These are phyloP conservation scores for Albophoma yamanashiensis DNA, from an alignment of 2,329 filamentous ascomycete genomes.

Conservation along the genomic window DNA sequence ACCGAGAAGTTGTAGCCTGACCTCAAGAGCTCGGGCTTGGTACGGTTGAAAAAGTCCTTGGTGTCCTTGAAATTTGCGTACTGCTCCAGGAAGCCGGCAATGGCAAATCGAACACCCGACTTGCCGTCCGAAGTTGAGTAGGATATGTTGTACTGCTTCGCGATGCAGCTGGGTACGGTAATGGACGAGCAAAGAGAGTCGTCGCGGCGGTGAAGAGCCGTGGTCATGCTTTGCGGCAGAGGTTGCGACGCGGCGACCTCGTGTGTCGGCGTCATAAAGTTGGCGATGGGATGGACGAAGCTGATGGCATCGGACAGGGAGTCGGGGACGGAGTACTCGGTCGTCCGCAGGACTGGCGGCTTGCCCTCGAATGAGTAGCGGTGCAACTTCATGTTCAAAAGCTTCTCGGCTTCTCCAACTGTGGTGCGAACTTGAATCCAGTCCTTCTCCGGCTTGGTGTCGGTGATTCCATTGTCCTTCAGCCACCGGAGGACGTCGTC, in stretches of 20 bases:
- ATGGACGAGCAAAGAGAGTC: constrained; percentile 1
- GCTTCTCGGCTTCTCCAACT: constrained; percentile 23
- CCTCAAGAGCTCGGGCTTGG: constrained; percentile 23
- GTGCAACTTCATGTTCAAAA: constrained; percentile 29
- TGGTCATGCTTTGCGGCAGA: not conserved
- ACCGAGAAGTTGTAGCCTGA: constrained; percentile 28
- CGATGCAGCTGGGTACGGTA: constrained; percentile 30
- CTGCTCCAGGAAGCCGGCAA: constrained; percentile 40
- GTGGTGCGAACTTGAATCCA: constrained; percentile 33
- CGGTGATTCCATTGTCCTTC: constrained; percentile 21
- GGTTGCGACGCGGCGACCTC: constrained; percentile 9
- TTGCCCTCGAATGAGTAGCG: constrained; percentile 29
- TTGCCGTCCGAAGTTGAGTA: constrained; percentile 16
- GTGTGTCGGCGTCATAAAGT: constrained; percentile 35
- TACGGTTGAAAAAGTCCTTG: constrained; percentile 23
- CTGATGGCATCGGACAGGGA: constrained; percentile 25
- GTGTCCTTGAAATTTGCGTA: constrained; percentile 33
- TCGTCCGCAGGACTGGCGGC: constrained; percentile 29
- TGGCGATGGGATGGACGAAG: constrained; percentile 36
- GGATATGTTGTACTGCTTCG: constrained; percentile 33
- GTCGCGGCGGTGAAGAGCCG: not conserved
- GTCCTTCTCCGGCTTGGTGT: constrained; percentile 21
- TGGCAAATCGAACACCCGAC: constrained; percentile 28
- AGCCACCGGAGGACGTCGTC: constrained; percentile 31
- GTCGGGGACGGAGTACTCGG: constrained; percentile 32